Evolutionary conservation across 2,329 filamentous ascomycete genomes (phyloP).

Genomic region (Colletotrichum melonis): DNA sequence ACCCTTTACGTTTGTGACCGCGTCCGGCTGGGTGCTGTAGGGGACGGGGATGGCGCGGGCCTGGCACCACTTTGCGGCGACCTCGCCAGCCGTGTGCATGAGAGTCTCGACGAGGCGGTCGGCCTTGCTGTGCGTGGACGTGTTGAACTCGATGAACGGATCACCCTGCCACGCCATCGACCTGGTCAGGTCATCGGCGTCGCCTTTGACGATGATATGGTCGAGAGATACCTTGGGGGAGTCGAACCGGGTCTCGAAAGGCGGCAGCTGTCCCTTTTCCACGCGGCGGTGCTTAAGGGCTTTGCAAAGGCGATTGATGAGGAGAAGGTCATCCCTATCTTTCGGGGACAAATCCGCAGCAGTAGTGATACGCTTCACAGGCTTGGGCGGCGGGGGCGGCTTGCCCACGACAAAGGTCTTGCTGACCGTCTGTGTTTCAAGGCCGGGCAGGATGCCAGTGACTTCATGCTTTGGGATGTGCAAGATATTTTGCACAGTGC

Average conservation of each 20-base stretch:
- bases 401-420: constrained; percentile 48
- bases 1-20: constrained; percentile 46
- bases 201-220: constrained; percentile 36
- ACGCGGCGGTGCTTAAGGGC: constrained; percentile 50
- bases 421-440: not conserved
- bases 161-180: constrained; percentile 55
- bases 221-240: constrained; percentile 56
- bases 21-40: constrained; percentile 64
- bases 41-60: constrained; percentile 69
- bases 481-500: constrained; percentile 64
- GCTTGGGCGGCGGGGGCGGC: constrained; percentile 37
- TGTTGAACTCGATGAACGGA: constrained; percentile 60
- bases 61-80: constrained; percentile 71
- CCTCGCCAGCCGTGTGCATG: constrained; percentile 72
- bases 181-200: constrained; percentile 29
- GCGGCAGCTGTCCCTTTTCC: constrained; percentile 35
- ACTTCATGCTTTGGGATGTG: constrained; percentile 57
- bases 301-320: constrained; percentile 59
- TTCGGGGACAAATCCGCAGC: constrained; percentile 53
- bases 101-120: constrained; percentile 56
- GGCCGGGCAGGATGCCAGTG: constrained; percentile 27
- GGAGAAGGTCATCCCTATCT: constrained; percentile 58
- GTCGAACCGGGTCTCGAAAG: constrained; percentile 1
- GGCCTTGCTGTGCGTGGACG: constrained; percentile 43
- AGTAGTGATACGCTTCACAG: constrained; percentile 56